Evolutionary conservation across 2,329 filamentous ascomycete genomes (phyloP).

Genomic region (Nannizzia gypsea): DNA sequence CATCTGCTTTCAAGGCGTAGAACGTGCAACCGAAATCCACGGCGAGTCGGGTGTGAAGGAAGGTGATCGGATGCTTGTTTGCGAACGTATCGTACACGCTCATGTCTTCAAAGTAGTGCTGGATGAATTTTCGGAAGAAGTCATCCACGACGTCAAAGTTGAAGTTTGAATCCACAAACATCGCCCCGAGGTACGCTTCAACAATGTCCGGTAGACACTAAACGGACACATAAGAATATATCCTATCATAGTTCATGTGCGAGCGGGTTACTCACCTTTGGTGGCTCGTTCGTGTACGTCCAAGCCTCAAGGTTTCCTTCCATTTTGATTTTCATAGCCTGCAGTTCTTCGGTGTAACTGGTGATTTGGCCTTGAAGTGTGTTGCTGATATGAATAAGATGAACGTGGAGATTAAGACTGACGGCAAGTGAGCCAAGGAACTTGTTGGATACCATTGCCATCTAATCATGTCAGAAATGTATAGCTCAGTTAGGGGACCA

Average conservation of each 20-base stretch:
- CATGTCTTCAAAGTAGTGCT: slow-evolving; percentile 76
- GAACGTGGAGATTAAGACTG: slow-evolving; percentile 61
- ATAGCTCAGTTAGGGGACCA: not conserved
- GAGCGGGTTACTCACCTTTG: slow-evolving; percentile 25
- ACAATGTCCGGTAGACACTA: slow-evolving; percentile 68
- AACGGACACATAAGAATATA: slow-evolving; percentile 27
- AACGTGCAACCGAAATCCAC: slow-evolving; percentile 54
- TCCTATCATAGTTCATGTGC: not conserved
- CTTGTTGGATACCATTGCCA: slow-evolving; percentile 97
- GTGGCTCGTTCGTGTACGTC: slow-evolving; percentile 31
- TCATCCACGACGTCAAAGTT: slow-evolving; percentile 58
- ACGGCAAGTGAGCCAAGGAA: slow-evolving; percentile 78
- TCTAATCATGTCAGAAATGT: slow-evolving; percentile 31
- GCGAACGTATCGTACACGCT: slow-evolving; percentile 75
- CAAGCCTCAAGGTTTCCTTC: slow-evolving; percentile 32
- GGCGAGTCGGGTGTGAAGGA: slow-evolving; percentile 53
- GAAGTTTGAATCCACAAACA: slow-evolving; percentile 83
- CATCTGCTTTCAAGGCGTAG: slow-evolving; percentile 39
- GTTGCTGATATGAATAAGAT: slow-evolving; percentile 45
- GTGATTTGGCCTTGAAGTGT: slow-evolving; percentile 35
- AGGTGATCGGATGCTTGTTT: slow-evolving; percentile 72
- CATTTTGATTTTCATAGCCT: slow-evolving; percentile 22
- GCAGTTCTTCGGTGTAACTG: slow-evolving; percentile 35
- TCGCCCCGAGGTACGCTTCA: slow-evolving; percentile 76
- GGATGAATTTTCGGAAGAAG: slow-evolving; percentile 68